Conservation (phyloP, 352 stramenopile species). For the Plasmopara halstedii region DNA sequence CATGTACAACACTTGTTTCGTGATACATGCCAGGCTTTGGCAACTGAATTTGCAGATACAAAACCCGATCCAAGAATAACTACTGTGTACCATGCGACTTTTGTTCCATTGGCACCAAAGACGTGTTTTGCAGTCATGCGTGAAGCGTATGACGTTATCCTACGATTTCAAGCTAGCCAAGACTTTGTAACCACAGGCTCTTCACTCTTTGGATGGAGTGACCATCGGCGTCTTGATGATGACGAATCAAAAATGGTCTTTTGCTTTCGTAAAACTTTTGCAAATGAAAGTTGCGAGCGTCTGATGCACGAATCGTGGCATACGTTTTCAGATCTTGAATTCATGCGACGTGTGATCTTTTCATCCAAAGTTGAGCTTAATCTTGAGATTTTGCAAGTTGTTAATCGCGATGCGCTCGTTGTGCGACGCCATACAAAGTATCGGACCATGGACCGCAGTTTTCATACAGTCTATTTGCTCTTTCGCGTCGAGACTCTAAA, state of each 20-base stretch:
- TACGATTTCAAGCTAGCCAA: slow-evolving; percentile 23
- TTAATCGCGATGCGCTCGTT: slow-evolving; percentile 58
- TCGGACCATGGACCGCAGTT: slow-evolving; percentile 37
- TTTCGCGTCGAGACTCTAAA: slow-evolving; percentile 55
- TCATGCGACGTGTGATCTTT: slow-evolving; percentile 43
- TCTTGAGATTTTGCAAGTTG: slow-evolving; percentile 42
- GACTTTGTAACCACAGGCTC: slow-evolving; percentile 30
- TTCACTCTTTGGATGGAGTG: slow-evolving; percentile 50
- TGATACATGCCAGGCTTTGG: slow-evolving; percentile 13
- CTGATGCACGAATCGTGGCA: slow-evolving; percentile 40
- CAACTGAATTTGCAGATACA: slow-evolving; percentile 8
- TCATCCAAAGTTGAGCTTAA: slow-evolving; percentile 36
- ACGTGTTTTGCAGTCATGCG: slow-evolving; percentile 44
- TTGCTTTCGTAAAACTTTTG: slow-evolving; percentile 48
- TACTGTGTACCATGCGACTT: slow-evolving; percentile 31
- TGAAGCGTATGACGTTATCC: slow-evolving; percentile 45
- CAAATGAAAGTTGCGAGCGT: slow-evolving; percentile 18
- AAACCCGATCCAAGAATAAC: slow-evolving; percentile 14
- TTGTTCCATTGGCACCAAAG: slow-evolving; percentile 14
- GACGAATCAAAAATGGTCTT: slow-evolving; percentile 36
- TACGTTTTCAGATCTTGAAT: slow-evolving; percentile 31
- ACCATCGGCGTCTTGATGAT: slow-evolving; percentile 27
- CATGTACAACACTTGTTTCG: slow-evolving; percentile 28
- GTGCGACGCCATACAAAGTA: slow-evolving; percentile 50
- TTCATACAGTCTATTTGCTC: slow-evolving; percentile 46